Evolutionary conservation across 768 basidiomycete genomes (phyloP), one percentile per base, ranked within the genome.

Genomic region (Termitomyces sp.): DNA sequence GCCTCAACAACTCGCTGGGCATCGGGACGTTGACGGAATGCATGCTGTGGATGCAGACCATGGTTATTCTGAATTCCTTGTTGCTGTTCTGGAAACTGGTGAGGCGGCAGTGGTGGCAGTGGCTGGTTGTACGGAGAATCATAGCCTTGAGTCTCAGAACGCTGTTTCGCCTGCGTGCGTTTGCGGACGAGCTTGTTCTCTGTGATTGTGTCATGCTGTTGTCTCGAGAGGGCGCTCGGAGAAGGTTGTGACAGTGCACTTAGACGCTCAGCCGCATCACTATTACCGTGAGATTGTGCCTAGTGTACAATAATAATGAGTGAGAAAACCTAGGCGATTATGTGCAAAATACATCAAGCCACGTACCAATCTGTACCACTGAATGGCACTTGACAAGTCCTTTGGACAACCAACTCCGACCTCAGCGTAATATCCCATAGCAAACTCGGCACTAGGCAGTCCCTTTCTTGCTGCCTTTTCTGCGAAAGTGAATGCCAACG

Each of bases 351-450:
- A 32, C 24, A 24, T 38, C 24, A 38, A 30, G 48, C 21, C 17
- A 62, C 64, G 9, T 52, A 74, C 76, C 65, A 76, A 72, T 28
- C 73, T 70, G 68, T 98, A 98, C 93, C 94, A 98, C 65, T 71
- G 79, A 55, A 75, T 73, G 1, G 94, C 90, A 7, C 74, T 74
- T 0, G 77, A 78, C 37, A 90, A 52, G 64, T 88, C 80, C 64
- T 80, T 83, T 10, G 65, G 47, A 0, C 87, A 83, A 0, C 93
- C 94, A 6, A 98, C 88, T 2, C 96, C 96, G 1, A 98, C 89
- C 68, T 98, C 95, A 37, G 78, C 79, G 66, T 96, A 98, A 66
- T 98, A 98, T 1, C 95, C 96, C 82, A 98, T 87, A 0, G 94
- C 96, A 67, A 98, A 98, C 67, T 94, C 90, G 0, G 92, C 96